These are phyloP conservation scores for Thermomyces lanuginosus DNA, from an alignment of 2,329 filamentous ascomycete genomes.

Conservation along the genomic window DNA sequence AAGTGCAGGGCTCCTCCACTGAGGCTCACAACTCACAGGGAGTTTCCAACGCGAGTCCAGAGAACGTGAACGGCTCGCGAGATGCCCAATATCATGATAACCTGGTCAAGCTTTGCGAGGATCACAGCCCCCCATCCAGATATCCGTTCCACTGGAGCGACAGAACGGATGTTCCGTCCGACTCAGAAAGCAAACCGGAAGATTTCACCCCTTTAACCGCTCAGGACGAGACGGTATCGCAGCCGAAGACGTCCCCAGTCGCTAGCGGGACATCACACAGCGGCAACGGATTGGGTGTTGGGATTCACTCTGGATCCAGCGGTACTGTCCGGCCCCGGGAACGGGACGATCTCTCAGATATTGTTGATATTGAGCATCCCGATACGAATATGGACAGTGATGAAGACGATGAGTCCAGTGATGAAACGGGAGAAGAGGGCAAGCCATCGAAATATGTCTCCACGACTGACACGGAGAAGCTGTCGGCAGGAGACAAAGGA, in stretches of 20 bases:
- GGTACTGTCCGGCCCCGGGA: too few relatives aligned
- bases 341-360: constrained; percentile 8
- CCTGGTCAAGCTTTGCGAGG: constrained; percentile 1
- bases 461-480: neutral
- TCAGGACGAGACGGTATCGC: neutral
- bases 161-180: neutral
- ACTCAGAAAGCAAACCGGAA: neutral
- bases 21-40: too few relatives aligned
- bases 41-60: too few relatives aligned
- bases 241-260: too few relatives aligned
- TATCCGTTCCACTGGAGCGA: constrained; percentile 3
- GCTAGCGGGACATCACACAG: too few relatives aligned
- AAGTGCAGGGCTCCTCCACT: neutral
- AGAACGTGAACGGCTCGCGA: too few relatives aligned
- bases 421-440: constrained; percentile 5
- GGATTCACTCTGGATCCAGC: too few relatives aligned
- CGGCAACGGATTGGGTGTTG: too few relatives aligned
- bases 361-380: constrained; percentile 17
- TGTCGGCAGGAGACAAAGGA: constrained; percentile 3
- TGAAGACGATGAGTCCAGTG: constrained; percentile 12
- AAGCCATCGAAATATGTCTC: neutral
- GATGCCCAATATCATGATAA: too few relatives aligned
- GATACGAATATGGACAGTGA: constrained; percentile 15
- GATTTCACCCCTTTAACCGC: neutral
- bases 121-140: constrained; percentile 1